phyloP scores from a whole-genome alignment of 2,329 filamentous ascomycete genomes.

The Phoma sp. region DNA sequence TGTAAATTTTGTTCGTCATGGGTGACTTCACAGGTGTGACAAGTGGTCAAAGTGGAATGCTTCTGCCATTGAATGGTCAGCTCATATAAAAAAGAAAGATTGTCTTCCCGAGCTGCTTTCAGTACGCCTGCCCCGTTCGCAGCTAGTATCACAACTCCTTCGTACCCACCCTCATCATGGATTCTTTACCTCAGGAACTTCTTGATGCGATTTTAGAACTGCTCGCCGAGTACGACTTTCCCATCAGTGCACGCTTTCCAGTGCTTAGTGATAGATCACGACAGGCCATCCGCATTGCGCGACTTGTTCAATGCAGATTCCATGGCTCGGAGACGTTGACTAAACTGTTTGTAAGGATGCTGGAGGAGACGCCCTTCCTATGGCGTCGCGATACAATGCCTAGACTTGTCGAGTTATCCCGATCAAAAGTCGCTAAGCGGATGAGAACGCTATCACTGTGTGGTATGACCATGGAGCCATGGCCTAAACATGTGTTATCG shows the following conservation, averaged over 20 bases:
- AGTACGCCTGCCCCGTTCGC: too few species aligned
- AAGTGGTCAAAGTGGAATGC: background rate
- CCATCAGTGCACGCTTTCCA: slow-evolving; percentile 13
- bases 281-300: slow-evolving; percentile 6
- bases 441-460: slow-evolving; percentile 10
- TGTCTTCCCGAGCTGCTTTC: too few species aligned
- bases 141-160: background rate
- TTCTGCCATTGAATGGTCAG: background rate
- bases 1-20: background rate
- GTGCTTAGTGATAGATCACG: slow-evolving; percentile 8
- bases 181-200: slow-evolving; percentile 15
- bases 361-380: slow-evolving; percentile 13
- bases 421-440: background rate
- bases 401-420: background rate
- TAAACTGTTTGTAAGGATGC: slow-evolving; percentile 1
- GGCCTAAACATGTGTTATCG: background rate
- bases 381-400: background rate
- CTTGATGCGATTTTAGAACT: slow-evolving; percentile 9
- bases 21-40: background rate
- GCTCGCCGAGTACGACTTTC: slow-evolving; percentile 5
- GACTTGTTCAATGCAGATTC: slow-evolving; percentile 9
- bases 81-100: too few species aligned
- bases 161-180: slow-evolving; percentile 8
- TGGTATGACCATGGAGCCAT: background rate
- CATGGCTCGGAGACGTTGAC: slow-evolving; percentile 1